Percentiles rank a stretch among this genome's conserved stretches.
These are phyloP conservation scores for Rhododendron griersonianum DNA, from an alignment of 148 eudicot genomes.

Conservation along the genomic window DNA sequence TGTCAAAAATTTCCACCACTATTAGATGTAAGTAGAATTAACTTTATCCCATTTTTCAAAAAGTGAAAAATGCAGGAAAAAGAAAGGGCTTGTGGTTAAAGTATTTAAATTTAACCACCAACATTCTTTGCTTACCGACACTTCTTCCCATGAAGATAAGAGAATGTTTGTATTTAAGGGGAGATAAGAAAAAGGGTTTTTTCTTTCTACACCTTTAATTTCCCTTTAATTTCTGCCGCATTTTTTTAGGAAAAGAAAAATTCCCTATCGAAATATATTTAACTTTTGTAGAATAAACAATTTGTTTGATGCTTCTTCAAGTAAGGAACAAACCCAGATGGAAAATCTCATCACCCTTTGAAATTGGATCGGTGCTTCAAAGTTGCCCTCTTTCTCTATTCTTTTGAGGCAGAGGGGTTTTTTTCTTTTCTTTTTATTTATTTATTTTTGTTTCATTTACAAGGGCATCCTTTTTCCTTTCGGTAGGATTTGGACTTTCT, in stretches of 20 bases:
- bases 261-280: background rate
- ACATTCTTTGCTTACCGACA: conserved; percentile 5
- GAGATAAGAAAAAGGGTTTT: background rate
- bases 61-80: background rate
- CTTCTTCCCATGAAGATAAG: background rate
- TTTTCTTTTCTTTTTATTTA: background rate
- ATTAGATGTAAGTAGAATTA: background rate
- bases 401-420: background rate
- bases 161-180: background rate
- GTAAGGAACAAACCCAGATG: conserved; percentile 5
- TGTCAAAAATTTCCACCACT: background rate
- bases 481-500: background rate
- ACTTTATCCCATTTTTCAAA: background rate
- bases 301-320: background rate
- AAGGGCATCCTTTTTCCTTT: background rate
- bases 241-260: background rate
- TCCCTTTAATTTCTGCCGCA: background rate
- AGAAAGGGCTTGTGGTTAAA: background rate
- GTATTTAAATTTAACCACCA: background rate
- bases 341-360: background rate
- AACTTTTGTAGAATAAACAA: background rate
- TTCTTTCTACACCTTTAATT: background rate
- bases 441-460: background rate
- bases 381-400: background rate
- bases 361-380: background rate